phyloP scores from a whole-genome alignment of 23 red algal genomes.

The Gracilaria domingensis region DNA sequence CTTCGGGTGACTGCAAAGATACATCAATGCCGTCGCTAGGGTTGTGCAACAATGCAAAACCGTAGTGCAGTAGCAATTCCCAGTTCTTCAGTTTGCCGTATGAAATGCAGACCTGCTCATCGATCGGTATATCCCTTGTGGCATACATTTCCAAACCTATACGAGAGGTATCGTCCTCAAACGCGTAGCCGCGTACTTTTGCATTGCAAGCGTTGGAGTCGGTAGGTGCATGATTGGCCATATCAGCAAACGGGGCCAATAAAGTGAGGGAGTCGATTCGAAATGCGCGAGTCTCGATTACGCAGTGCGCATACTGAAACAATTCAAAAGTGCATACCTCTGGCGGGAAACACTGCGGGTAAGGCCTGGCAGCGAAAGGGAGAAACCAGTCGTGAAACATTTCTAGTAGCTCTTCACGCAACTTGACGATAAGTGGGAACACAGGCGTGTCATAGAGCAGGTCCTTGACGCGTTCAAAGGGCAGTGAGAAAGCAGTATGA shows the following conservation, averaged over 20 bases:
- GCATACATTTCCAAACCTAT: slow-evolving; percentile 45
- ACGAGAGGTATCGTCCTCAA: not conserved
- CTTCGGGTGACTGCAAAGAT: slow-evolving; percentile 1
- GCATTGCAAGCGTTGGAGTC: slow-evolving; percentile 21
- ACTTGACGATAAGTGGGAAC: slow-evolving; percentile 5
- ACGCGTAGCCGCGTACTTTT: slow-evolving; percentile 31
- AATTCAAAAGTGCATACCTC: slow-evolving; percentile 29
- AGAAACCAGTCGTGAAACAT: slow-evolving; percentile 53
- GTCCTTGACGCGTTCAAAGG: not conserved
- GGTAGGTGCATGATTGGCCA: slow-evolving; percentile 47
- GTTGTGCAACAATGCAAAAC: slow-evolving; percentile 55
- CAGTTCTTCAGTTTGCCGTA: slow-evolving; percentile 63
- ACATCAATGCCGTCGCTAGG: slow-evolving; percentile 39
- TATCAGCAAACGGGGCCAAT: slow-evolving; percentile 61
- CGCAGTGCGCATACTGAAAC: slow-evolving; percentile 35
- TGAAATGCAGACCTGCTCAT: slow-evolving; percentile 61
- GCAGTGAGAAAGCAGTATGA: slow-evolving; percentile 14
- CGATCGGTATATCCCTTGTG: not conserved
- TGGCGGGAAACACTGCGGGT: slow-evolving; percentile 1
- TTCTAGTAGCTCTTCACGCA: slow-evolving; percentile 38
- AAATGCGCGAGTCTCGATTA: slow-evolving; percentile 55
- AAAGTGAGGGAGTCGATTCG: slow-evolving; percentile 38
- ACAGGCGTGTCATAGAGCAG: slow-evolving; percentile 34
- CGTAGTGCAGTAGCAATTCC: slow-evolving; percentile 72
- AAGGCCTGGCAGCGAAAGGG: slow-evolving; percentile 12